Evolutionary conservation across 768 basidiomycete genomes (phyloP), one percentile per base, ranked within the genome.

Genomic region (Lentinula aciculospora): DNA sequence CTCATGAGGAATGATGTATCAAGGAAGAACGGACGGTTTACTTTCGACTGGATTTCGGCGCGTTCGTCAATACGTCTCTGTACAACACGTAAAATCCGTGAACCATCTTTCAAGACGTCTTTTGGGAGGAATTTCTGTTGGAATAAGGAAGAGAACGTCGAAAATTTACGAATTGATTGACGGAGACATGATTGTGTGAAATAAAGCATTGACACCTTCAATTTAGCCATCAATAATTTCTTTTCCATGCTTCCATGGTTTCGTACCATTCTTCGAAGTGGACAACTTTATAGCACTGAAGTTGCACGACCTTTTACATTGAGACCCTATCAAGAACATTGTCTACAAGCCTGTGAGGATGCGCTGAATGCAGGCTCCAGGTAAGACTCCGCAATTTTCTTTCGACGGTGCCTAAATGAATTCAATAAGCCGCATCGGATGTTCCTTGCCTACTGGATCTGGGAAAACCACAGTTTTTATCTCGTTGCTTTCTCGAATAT

Each of bases 381-480:
- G 6, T 53, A 23, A 36, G 36, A 9, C 17, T 39, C 3, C 32
- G 19, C 51, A 12, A n/a, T 12, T 51, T 42, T 1, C 9, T 19
- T 44, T 44, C 21, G 21, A 8, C 9, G 84, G 92, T 28, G 86
- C 94, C 45, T 47, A 12, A n/a, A 31, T 74, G 74, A 4, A 76
- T 80, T 15, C 78, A 83, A 6, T 81, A 53, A 53, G 51, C 28
- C 50, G 48, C 9, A 58, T 58, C 21, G 47, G 91, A 15, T 88
- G 93, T 21, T 92, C 89, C 6, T 72, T 92, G 4, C 92, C 93
- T 42, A 92, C 92, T 31, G 93, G 92, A 25, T 82, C 90, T 17
- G 85, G 85, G 3, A 98, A 98, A 71, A 98, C 95, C 0, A 90
- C 92, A 0, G 88, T 97, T 54, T 98, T 98, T 71, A 84, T 94